Evolutionary conservation across 768 basidiomycete genomes (phyloP).

Genomic region (Albatrellus ellisii): DNA sequence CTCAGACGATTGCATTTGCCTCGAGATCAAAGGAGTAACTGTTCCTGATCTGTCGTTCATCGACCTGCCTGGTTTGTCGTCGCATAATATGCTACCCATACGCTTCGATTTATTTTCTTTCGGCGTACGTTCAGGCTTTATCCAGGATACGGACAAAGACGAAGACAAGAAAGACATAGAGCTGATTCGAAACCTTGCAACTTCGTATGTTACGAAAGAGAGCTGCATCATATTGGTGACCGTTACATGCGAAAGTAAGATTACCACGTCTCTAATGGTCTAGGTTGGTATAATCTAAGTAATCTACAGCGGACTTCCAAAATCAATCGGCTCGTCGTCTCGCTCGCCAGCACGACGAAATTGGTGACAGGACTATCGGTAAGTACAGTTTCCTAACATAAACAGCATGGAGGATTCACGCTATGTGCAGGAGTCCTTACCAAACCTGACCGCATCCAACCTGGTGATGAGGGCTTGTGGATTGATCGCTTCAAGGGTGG

Average conservation of each 20-base stretch:
- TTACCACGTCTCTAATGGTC: neutral
- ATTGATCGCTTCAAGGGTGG: slow-evolving; percentile 42
- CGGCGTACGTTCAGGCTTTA: neutral
- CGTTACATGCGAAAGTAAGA: slow-evolving; percentile 52
- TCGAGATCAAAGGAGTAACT: slow-evolving; percentile 25
- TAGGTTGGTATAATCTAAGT: neutral
- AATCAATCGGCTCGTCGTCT: slow-evolving; percentile 67
- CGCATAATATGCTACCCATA: neutral
- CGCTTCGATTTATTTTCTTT: neutral
- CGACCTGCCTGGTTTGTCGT: slow-evolving; percentile 25
- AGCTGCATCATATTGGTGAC: slow-evolving; percentile 52
- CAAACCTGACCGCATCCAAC: slow-evolving; percentile 55
- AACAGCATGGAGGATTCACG: neutral
- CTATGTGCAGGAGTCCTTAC: slow-evolving; percentile 49
- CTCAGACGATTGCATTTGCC: slow-evolving; percentile 23
- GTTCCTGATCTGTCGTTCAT: slow-evolving; percentile 28
- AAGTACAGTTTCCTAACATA: neutral
- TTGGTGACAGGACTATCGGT: slow-evolving; percentile 63
- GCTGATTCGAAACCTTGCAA: slow-evolving; percentile 45
- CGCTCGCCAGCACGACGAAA: slow-evolving; percentile 43
- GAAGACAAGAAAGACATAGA: slow-evolving; percentile 44
- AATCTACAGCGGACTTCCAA: slow-evolving; percentile 59
- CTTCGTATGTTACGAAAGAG: slow-evolving; percentile 43
- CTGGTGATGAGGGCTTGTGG: slow-evolving; percentile 44
- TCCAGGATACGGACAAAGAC: slow-evolving; percentile 40